Conservation (phyloP, 2,329 filamentous ascomycete species). For the Ceratocystis colombiana region DNA sequence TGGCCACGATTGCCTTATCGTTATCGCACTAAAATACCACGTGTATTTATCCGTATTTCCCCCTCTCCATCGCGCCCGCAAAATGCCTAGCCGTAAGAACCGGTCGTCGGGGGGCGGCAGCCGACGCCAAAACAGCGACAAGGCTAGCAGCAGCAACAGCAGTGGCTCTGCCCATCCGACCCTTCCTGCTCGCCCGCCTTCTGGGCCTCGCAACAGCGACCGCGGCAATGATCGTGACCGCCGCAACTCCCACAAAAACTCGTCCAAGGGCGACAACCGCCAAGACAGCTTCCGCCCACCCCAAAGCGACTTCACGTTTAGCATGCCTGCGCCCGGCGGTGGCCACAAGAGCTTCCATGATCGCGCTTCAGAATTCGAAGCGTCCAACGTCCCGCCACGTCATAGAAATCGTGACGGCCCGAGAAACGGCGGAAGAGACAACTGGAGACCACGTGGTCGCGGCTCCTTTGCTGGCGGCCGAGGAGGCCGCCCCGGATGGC, state of each 20-base stretch:
- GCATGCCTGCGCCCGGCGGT: conserved; percentile 41
- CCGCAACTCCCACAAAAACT: background rate
- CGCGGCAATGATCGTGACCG: conserved; percentile 14
- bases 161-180: conserved; percentile 36
- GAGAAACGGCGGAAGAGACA: conserved; percentile 18
- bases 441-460: conserved; percentile 29
- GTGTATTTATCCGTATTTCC: background rate
- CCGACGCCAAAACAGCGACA: conserved; percentile 36
- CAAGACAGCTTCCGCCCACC: conserved; percentile 30
- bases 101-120: conserved; percentile 15
- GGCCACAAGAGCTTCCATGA: conserved; percentile 30
- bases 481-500: conserved; percentile 29
- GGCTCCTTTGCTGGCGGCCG: conserved; percentile 29
- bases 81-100: conserved; percentile 8
- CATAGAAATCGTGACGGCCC: conserved; percentile 23
- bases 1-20: background rate
- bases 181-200: conserved; percentile 13
- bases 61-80: background rate
- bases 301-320: conserved; percentile 48
- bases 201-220: conserved; percentile 14
- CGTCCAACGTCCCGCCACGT: conserved; percentile 22
- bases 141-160: conserved; percentile 33
- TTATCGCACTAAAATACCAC: background rate
- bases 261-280: conserved; percentile 5
- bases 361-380: conserved; percentile 26